Evolutionary conservation across 345 rosid genomes (phyloP).

Genomic region (Eucalyptus sideroxylon): DNA sequence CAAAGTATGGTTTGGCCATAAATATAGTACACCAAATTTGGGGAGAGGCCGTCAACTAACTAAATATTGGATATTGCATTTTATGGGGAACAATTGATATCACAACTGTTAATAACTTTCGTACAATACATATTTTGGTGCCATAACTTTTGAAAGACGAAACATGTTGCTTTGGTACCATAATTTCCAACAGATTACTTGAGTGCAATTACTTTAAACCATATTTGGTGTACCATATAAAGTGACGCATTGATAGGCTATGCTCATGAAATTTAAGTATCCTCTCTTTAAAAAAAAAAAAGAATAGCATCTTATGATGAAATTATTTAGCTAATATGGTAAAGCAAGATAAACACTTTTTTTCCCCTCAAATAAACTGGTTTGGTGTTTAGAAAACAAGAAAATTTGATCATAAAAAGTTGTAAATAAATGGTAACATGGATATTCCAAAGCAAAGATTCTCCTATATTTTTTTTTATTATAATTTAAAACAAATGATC

Average conservation of each 20-base stretch:
- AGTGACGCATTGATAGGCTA: neutral
- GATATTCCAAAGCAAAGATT: neutral
- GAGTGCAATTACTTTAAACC: too few relatives aligned
- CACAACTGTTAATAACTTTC: too few relatives aligned
- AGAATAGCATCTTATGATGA: neutral
- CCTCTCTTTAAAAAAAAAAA: neutral
- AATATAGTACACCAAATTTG: neutral
- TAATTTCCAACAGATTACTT: too few relatives aligned
- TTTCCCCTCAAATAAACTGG: neutral
- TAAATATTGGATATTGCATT: too few relatives aligned
- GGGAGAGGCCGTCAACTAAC: neutral
- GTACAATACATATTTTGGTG: too few relatives aligned
- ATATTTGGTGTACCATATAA: too few relatives aligned
- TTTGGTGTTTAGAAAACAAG: neutral
- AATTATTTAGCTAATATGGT: neutral
- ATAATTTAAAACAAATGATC: neutral
- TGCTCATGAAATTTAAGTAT: neutral
- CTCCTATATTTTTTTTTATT: neutral
- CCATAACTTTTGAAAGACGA: too few relatives aligned
- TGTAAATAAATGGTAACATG: neutral
- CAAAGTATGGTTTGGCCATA: neutral
- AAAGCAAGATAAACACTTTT: neutral
- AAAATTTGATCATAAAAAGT: neutral
- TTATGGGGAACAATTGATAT: neutral
- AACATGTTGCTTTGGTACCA: too few relatives aligned